phyloP scores from a whole-genome alignment of 106 monocot genomes.

The Platanthera zijinensis region DNA sequence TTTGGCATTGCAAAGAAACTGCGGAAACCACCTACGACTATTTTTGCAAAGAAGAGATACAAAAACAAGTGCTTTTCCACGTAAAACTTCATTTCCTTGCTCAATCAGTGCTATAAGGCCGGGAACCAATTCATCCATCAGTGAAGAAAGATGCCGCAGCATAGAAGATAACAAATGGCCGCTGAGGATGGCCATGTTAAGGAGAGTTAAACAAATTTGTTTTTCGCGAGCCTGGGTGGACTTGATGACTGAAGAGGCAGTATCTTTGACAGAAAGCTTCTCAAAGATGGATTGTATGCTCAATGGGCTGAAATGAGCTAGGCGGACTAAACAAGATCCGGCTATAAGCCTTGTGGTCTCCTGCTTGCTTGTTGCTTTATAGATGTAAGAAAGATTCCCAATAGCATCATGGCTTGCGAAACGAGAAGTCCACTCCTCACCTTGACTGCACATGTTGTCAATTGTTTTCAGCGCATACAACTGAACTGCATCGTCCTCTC shows the following conservation, averaged over 20 bases:
- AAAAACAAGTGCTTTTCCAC: conserved; percentile 85
- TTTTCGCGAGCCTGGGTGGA: conserved; percentile 64
- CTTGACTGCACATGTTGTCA: conserved; percentile 92
- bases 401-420: conserved; percentile 74
- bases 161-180: conserved; percentile 39
- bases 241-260: conserved; percentile 45
- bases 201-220: conserved; percentile 71
- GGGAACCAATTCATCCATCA: conserved; percentile 73
- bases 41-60: conserved; percentile 83
- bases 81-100: conserved; percentile 77
- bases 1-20: conserved; percentile 79
- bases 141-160: conserved; percentile 40
- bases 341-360: conserved; percentile 81
- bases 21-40: conserved; percentile 79
- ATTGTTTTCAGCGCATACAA: conserved; percentile 86
- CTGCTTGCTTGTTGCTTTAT: conserved; percentile 80
- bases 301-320: conserved; percentile 66
- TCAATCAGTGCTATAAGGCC: conserved; percentile 64
- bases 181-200: conserved; percentile 56
- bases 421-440: conserved; percentile 77
- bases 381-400: conserved; percentile 80
- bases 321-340: conserved; percentile 83
- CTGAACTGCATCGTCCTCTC: conserved; percentile 88
- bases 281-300: conserved; percentile 67
- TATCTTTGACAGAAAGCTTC: conserved; percentile 72